Evolutionary conservation across 2,329 filamentous ascomycete species (phyloP).

Genomic region (Colletotrichum orbiculare): DNA sequence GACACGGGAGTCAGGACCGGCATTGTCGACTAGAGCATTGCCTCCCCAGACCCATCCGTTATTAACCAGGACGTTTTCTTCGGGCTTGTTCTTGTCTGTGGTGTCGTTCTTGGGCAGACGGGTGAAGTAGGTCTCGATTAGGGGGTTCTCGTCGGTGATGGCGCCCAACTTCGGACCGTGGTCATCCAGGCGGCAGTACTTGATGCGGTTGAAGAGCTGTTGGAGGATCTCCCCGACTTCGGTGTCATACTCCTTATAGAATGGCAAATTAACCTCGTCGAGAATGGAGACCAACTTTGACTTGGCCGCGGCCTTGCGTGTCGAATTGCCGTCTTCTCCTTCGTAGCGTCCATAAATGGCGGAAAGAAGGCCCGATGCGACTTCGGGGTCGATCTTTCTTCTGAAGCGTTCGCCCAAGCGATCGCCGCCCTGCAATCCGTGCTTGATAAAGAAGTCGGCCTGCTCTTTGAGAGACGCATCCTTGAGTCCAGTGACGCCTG

Average conservation of each 20-base stretch:
- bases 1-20: slow-evolving; percentile 87
- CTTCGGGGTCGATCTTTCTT: slow-evolving; percentile 74
- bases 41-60: slow-evolving; percentile 99
- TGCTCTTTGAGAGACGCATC: slow-evolving; percentile 58
- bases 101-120: slow-evolving; percentile 82
- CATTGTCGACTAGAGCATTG: slow-evolving; percentile 93
- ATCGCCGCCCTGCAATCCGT: slow-evolving; percentile 78
- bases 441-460: slow-evolving; percentile 72
- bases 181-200: slow-evolving; percentile 93
- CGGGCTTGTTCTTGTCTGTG: slow-evolving; percentile 80
- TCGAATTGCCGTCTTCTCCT: slow-evolving; percentile 55
- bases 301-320: slow-evolving; percentile 63
- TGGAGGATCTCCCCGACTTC: slow-evolving; percentile 87
- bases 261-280: slow-evolving; percentile 85
- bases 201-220: slow-evolving; percentile 93
- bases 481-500: slow-evolving; percentile 60
- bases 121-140: slow-evolving; percentile 96
- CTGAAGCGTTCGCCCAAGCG: slow-evolving; percentile 84
- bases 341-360: slow-evolving; percentile 77
- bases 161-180: slow-evolving; percentile 88
- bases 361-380: slow-evolving; percentile 76
- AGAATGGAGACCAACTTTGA: slow-evolving; percentile 72
- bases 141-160: slow-evolving; percentile 79
- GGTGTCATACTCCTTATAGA: slow-evolving; percentile 91
- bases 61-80: slow-evolving; percentile 86